A percentile compares a stretch with the other conserved stretches of the same genome.
These are phyloP conservation scores for Lachnellula subtilissima DNA, from an alignment of 2,329 filamentous ascomycete species.

Conservation along the genomic window DNA sequence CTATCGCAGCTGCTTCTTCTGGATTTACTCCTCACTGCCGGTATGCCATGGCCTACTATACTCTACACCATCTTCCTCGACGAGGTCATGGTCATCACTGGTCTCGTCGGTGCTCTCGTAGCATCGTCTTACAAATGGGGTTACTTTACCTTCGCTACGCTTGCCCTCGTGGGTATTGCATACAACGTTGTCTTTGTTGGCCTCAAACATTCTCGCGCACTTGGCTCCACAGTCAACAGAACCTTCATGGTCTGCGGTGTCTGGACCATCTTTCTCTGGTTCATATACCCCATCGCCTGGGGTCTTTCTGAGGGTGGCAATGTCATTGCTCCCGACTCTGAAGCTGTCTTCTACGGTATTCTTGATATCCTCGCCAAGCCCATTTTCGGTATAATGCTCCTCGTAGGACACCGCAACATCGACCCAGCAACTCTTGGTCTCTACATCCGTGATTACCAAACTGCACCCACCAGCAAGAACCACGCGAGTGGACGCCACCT, in stretches of 20 bases:
- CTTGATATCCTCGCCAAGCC: slow-evolving; percentile 63
- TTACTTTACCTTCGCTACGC: slow-evolving; percentile 54
- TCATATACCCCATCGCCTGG: slow-evolving; percentile 61
- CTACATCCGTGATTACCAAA: slow-evolving; percentile 30
- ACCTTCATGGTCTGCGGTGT: slow-evolving; percentile 53
- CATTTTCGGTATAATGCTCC: slow-evolving; percentile 54
- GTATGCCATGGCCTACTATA: slow-evolving; percentile 60
- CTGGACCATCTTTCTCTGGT: slow-evolving; percentile 57
- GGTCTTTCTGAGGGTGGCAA: slow-evolving; percentile 61
- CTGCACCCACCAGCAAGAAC: neutral
- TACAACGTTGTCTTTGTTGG: slow-evolving; percentile 55
- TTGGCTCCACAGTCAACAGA: slow-evolving; percentile 49
- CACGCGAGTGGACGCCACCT: neutral
- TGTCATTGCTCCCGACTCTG: slow-evolving; percentile 59
- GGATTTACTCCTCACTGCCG: slow-evolving; percentile 59
- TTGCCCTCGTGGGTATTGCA: slow-evolving; percentile 53
- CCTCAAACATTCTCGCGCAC: slow-evolving; percentile 48
- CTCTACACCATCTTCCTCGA: slow-evolving; percentile 58
- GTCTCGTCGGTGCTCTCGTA: slow-evolving; percentile 61
- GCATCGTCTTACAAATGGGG: slow-evolving; percentile 62
- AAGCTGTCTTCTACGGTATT: slow-evolving; percentile 63
- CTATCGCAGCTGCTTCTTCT: slow-evolving; percentile 46
- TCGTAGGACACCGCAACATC: slow-evolving; percentile 58
- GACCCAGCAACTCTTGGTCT: slow-evolving; percentile 53
- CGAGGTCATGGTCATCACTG: slow-evolving; percentile 62